Conservation (phyloP, 148 eudicot genomes). For the Amaranthus cruentus region DNA sequence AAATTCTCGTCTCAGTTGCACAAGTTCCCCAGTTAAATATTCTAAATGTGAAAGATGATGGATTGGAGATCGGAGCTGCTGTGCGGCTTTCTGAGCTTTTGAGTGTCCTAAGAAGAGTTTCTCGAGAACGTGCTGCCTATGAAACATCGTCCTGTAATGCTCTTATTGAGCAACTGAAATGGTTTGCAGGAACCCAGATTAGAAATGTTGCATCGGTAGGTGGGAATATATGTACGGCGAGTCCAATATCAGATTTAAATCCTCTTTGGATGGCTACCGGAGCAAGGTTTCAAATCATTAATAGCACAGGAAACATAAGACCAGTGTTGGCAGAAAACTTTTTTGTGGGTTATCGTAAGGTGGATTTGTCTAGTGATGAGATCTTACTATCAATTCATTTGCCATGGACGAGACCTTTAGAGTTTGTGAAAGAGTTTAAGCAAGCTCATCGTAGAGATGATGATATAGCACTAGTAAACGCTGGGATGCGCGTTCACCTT, state of each 20-base stretch:
- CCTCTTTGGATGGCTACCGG: slow-evolving; percentile 97
- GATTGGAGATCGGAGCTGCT: slow-evolving; percentile 92
- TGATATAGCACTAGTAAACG: slow-evolving; percentile 96
- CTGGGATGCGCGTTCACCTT: slow-evolving; percentile 87
- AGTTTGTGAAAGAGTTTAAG: slow-evolving; percentile 89
- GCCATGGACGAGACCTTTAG: slow-evolving; percentile 78
- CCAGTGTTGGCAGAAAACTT: slow-evolving; percentile 68
- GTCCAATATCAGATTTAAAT: slow-evolving; percentile 96
- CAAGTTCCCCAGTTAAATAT: slow-evolving; percentile 77
- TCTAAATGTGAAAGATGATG: slow-evolving; percentile 58
- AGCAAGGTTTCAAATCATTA: slow-evolving; percentile 69
- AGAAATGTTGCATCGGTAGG: slow-evolving; percentile 97
- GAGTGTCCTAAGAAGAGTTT: slow-evolving; percentile 38
- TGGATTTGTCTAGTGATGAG: slow-evolving; percentile 70
- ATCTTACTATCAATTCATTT: slow-evolving; percentile 72
- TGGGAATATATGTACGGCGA: slow-evolving; percentile 95
- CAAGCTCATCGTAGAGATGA: slow-evolving; percentile 99
- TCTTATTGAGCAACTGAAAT: slow-evolving; percentile 78
- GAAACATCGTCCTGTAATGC: slow-evolving; percentile 78
- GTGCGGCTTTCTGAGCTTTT: slow-evolving; percentile 72
- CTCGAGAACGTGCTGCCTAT: slow-evolving; percentile 46
- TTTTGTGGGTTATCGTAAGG: slow-evolving; percentile 87
- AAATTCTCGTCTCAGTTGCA: slow-evolving; percentile 64
- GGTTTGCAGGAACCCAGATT: slow-evolving; percentile 99
- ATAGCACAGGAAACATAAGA: slow-evolving; percentile 66